A percentile compares a stretch with the other conserved stretches of the same genome.
These are phyloP conservation scores for Epichloe sibirici DNA, from an alignment of 2,329 filamentous ascomycete species.

Conservation along the genomic window DNA sequence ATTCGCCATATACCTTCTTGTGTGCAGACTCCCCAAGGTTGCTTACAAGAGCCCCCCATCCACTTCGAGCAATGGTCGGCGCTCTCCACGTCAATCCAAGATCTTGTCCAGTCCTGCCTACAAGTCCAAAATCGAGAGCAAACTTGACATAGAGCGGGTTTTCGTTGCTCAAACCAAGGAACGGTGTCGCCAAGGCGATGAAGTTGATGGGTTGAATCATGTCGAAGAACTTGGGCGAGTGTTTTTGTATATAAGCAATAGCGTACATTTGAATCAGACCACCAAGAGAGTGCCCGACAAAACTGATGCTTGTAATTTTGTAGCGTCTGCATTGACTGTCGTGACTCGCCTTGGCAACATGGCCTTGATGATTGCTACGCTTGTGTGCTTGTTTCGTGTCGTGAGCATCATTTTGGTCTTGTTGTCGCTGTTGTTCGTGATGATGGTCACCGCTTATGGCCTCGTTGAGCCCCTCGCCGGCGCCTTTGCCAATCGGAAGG, in stretches of 20 bases:
- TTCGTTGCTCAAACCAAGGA: constrained; percentile 88
- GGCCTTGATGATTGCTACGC: constrained; percentile 47
- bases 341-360: constrained; percentile 41
- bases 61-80: constrained; percentile 70
- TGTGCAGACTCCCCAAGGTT: constrained; percentile 61
- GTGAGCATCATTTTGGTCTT: constrained; percentile 25
- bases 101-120: constrained; percentile 92
- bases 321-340: constrained; percentile 46
- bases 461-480: constrained; percentile 29
- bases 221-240: constrained; percentile 83
- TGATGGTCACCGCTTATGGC: constrained; percentile 25
- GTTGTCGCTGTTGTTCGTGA: constrained; percentile 32
- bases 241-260: constrained; percentile 91
- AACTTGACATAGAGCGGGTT: constrained; percentile 97
- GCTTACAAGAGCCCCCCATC: constrained; percentile 79
- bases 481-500: constrained; percentile 48
- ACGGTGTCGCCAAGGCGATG: constrained; percentile 74
- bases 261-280: constrained; percentile 88
- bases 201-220: constrained; percentile 83
- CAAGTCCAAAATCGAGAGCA: constrained; percentile 87
- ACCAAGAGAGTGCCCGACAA: constrained; percentile 83
- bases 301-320: constrained; percentile 87
- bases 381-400: constrained; percentile 41
- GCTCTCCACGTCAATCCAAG: constrained; percentile 89
- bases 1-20: constrained; percentile 43